Conservation (phyloP, 2,329 filamentous ascomycete species). For the Chaetomium strumarium region DNA sequence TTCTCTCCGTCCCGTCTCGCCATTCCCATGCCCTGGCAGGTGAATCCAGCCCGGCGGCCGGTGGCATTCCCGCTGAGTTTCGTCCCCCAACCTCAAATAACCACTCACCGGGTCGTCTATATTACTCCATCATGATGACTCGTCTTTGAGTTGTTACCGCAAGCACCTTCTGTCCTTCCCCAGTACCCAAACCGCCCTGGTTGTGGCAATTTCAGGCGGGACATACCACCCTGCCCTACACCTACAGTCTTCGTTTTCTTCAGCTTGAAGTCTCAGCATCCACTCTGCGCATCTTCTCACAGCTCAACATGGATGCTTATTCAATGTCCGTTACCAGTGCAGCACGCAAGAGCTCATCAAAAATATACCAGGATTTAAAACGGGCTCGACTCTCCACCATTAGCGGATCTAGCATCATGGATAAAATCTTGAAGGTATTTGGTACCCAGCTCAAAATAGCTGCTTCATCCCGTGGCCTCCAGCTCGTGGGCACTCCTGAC, state of each 20-base stretch:
- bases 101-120: neutral
- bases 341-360: constrained; percentile 18
- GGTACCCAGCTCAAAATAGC: neutral
- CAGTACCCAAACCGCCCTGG: neutral
- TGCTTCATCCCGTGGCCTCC: neutral
- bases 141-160: neutral
- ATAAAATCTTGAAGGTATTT: constrained; percentile 19
- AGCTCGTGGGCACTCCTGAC: neutral
- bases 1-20: neutral
- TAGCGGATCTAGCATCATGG: constrained; percentile 18
- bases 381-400: constrained; percentile 5
- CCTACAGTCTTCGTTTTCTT: neutral
- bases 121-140: neutral
- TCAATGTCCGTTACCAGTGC: constrained; percentile 25
- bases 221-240: neutral
- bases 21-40: neutral
- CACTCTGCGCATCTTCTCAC: neutral
- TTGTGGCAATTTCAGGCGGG: neutral
- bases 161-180: neutral
- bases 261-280: neutral
- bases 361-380: constrained; percentile 23
- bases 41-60: neutral
- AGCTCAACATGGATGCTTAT: constrained; percentile 24
- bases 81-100: neutral
- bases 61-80: neutral